Conservation (phyloP, 2,329 filamentous ascomycete species). For the Nemania sp. region DNA sequence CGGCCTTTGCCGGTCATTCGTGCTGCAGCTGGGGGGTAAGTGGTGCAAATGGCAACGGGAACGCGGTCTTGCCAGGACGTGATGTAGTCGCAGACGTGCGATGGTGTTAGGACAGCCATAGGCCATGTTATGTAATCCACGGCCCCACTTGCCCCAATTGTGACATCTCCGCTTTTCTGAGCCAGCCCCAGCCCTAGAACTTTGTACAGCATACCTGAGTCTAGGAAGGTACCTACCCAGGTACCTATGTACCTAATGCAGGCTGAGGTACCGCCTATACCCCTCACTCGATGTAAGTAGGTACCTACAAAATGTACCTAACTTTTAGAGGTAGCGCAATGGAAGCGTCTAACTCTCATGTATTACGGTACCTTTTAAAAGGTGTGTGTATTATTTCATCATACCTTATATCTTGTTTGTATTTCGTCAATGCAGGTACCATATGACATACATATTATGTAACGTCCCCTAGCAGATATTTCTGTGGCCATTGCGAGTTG, state of each 20-base stretch:
- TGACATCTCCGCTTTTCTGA: slow-evolving; percentile 29
- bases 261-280: not conserved
- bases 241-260: too few relatives aligned
- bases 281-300: not conserved
- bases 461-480: not conserved
- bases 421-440: not conserved
- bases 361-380: too few relatives aligned
- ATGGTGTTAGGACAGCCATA: slow-evolving; percentile 38
- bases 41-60: slow-evolving; percentile 32
- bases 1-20: slow-evolving; percentile 32
- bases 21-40: slow-evolving; percentile 28
- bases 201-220: not conserved
- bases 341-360: too few relatives aligned
- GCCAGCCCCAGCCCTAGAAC: not conserved
- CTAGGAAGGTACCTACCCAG: not conserved
- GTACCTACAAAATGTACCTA: not conserved
- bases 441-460: not conserved
- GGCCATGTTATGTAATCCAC: slow-evolving; percentile 38
- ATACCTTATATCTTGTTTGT: not conserved
- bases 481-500: not conserved
- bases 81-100: slow-evolving; percentile 41
- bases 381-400: too few relatives aligned
- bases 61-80: slow-evolving; percentile 42
- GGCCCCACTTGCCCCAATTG: slow-evolving; percentile 40
- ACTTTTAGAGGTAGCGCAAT: not conserved